Evolutionary conservation across 805 yeast genomes (phyloP).

Genomic region (Yueomyces sp.): DNA sequence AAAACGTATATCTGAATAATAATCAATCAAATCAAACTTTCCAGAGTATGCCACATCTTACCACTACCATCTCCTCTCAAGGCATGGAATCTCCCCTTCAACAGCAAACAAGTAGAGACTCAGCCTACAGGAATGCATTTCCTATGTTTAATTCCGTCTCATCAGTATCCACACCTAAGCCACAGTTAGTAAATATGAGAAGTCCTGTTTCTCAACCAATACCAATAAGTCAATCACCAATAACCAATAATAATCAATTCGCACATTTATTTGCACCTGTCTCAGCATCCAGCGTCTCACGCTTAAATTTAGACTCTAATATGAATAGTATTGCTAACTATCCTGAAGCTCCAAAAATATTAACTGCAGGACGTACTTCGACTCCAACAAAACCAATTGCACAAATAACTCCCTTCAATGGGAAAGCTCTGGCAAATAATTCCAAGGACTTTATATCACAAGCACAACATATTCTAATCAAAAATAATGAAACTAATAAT

Average conservation of each 20-base stretch:
- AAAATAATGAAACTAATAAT: not conserved
- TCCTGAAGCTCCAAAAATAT: conserved; percentile 17
- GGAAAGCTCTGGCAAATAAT: conserved; percentile 2
- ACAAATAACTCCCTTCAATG: conserved; percentile 5
- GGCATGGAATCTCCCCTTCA: too few relatives aligned
- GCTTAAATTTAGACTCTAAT: not conserved
- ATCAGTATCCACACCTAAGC: not conserved
- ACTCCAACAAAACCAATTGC: not conserved
- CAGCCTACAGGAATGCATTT: not conserved
- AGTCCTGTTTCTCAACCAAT: not conserved
- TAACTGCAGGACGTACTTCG: not conserved
- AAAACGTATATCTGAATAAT: not conserved
- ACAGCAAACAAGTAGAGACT: not conserved
- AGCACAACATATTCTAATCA: not conserved
- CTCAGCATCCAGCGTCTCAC: not conserved
- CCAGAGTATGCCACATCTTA: not conserved
- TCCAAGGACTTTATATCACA: conserved; percentile 1
- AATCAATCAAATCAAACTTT: not conserved
- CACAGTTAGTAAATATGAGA: not conserved
- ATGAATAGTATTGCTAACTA: conserved; percentile 3
- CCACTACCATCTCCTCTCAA: not conserved
- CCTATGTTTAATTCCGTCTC: too few relatives aligned
- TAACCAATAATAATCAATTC: too few relatives aligned
- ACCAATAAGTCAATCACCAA: not conserved
- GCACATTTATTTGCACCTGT: too few relatives aligned